phyloP scores from a whole-genome alignment of 2,329 filamentous ascomycete species.

The Aspergillus glaucus region DNA sequence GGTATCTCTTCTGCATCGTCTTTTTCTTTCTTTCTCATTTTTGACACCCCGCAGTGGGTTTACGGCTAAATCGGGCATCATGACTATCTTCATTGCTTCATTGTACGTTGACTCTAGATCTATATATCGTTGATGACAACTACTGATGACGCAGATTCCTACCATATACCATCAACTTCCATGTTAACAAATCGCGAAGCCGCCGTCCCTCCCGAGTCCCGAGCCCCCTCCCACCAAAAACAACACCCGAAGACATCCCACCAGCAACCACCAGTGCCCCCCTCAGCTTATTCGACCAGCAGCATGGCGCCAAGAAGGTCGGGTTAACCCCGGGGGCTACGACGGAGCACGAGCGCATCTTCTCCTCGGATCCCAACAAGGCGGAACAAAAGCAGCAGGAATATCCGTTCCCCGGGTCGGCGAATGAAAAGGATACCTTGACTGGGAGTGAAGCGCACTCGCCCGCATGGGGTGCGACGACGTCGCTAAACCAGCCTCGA shows the following conservation, averaged over 20 bases:
- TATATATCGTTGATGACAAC: not conserved
- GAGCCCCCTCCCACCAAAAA: constrained; percentile 20
- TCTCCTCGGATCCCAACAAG: constrained; percentile 21
- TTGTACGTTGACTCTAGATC: constrained; percentile 38
- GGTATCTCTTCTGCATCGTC: too few species aligned
- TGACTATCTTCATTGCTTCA: constrained; percentile 57
- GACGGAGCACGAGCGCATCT: constrained; percentile 38
- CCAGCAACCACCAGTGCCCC: constrained; percentile 15
- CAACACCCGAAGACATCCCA: constrained; percentile 21
- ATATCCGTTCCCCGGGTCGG: constrained; percentile 25
- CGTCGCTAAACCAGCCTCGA: constrained; percentile 67
- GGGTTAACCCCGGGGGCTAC: constrained; percentile 36
- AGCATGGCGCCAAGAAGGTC: constrained; percentile 14
- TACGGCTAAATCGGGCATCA: constrained; percentile 22
- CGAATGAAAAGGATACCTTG: constrained; percentile 44
- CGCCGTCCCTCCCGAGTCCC: constrained; percentile 38
- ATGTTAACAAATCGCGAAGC: constrained; percentile 43
- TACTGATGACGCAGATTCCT: constrained; percentile 60
- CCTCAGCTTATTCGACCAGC: constrained; percentile 31
- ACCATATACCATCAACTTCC: constrained; percentile 87
- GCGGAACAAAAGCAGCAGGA: constrained; percentile 18
- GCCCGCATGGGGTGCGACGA: constrained; percentile 64
- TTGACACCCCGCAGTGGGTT: constrained; percentile 3
- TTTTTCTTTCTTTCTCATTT: constrained; percentile 1
- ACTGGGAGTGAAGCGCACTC: constrained; percentile 69